Percentiles rank a stretch among this genome's conserved stretches.
Evolutionary conservation across 225 moss, liverwort and hornwort species (phyloP).

Genomic region (Antitrichia curtipendula): DNA sequence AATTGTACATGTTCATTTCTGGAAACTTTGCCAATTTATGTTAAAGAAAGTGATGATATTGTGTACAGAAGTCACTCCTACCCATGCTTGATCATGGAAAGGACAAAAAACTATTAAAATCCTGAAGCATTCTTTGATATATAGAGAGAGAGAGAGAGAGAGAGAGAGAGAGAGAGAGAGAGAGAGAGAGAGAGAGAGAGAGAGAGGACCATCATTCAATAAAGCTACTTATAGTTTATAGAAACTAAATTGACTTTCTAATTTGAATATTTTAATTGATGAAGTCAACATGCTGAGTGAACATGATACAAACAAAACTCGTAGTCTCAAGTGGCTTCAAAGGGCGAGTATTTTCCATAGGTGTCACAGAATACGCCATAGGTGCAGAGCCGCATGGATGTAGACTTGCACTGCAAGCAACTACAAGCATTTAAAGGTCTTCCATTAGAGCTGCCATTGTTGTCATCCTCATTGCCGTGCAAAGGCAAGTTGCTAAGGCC

Average conservation of each 20-base stretch:
- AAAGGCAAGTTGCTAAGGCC: background rate
- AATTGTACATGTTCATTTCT: background rate
- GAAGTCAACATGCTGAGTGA: background rate
- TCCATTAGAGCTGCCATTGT: too few relatives aligned
- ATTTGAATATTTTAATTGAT: background rate
- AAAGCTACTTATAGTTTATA: background rate
- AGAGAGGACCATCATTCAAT: background rate
- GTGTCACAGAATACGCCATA: background rate
- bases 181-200: too few relatives aligned
- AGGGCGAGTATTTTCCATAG: background rate
- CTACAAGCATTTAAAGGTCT: background rate
- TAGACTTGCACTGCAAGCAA: background rate
- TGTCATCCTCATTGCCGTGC: background rate
- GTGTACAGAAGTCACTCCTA: background rate
- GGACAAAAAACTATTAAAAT: background rate
- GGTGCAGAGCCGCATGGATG: background rate
- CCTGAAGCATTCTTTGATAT: background rate
- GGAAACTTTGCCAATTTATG: background rate
- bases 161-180: too few relatives aligned
- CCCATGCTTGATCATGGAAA: background rate
- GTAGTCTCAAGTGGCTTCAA: background rate
- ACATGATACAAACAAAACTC: background rate
- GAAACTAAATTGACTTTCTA: background rate
- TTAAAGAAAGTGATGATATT: background rate
- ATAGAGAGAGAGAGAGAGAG: too few relatives aligned